Conservation (phyloP, 2,329 filamentous ascomycete species). For the Curvularia hawaiiensis region DNA sequence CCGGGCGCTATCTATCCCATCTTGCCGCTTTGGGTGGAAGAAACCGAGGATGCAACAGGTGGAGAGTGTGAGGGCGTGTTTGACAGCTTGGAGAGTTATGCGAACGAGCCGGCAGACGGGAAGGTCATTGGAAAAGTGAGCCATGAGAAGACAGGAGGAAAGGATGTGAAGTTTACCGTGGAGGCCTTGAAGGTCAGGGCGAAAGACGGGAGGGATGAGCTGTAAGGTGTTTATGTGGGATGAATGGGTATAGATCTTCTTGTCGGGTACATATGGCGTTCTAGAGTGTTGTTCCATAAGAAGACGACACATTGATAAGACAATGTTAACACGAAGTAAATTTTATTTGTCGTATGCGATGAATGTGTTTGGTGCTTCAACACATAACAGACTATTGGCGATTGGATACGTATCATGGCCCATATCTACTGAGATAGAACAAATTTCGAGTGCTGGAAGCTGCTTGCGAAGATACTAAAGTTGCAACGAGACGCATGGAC, state of each 20-base stretch:
- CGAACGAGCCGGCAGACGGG: slow-evolving; percentile 36
- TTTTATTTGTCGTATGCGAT: not conserved
- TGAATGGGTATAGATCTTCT: not conserved
- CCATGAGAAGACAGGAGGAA: slow-evolving; percentile 31
- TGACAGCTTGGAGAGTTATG: slow-evolving; percentile 40
- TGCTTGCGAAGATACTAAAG: not conserved
- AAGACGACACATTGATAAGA: not conserved
- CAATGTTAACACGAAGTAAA: not conserved
- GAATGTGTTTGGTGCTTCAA: not conserved
- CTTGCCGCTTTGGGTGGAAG: slow-evolving; percentile 58
- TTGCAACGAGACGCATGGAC: not conserved
- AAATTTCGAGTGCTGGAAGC: not conserved
- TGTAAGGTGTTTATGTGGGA: slow-evolving; percentile 19
- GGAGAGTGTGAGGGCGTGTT: slow-evolving; percentile 49
- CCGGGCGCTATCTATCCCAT: slow-evolving; percentile 58
- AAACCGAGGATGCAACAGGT: slow-evolving; percentile 23
- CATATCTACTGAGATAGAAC: not conserved
- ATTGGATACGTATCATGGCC: not conserved
- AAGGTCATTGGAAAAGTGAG: slow-evolving; percentile 36
- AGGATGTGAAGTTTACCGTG: slow-evolving; percentile 40
- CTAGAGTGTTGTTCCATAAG: not conserved
- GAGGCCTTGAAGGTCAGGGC: slow-evolving; percentile 36
- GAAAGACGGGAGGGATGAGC: slow-evolving; percentile 30
- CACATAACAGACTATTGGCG: not conserved
- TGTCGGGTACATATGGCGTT: not conserved